Percentiles rank a stretch among this genome's conserved stretches.
Evolutionary conservation across 1,139 yeast species (phyloP).

Genomic region (Hansenula sp.): DNA sequence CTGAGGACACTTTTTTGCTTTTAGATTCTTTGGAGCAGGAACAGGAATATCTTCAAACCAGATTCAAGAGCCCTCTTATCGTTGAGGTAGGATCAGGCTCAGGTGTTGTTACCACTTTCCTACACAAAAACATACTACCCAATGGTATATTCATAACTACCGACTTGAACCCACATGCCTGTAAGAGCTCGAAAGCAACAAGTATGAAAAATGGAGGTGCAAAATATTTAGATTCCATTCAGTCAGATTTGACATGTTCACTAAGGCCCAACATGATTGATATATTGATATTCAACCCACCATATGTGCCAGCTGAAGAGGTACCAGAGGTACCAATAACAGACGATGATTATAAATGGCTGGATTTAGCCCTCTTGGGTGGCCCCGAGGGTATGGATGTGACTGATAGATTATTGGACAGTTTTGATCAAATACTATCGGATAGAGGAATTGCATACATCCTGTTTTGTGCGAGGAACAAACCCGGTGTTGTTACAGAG

Average conservation of each 20-base stretch:
- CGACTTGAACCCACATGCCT: slow-evolving; percentile 79
- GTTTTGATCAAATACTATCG: slow-evolving; percentile 45
- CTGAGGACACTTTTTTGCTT: slow-evolving; percentile 84
- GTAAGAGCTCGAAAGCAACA: slow-evolving; percentile 51
- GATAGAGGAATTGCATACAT: slow-evolving; percentile 74
- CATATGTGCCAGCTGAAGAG: slow-evolving; percentile 85
- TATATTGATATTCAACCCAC: slow-evolving; percentile 83
- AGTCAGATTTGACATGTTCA: slow-evolving; percentile 53
- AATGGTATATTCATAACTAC: slow-evolving; percentile 57
- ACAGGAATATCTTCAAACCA: slow-evolving; percentile 33
- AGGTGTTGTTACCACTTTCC: slow-evolving; percentile 79
- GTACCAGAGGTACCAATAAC: slow-evolving; percentile 47
- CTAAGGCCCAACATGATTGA: slow-evolving; percentile 53
- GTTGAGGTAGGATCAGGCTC: slow-evolving; percentile 93
- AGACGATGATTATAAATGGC: slow-evolving; percentile 57
- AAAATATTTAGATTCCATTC: slow-evolving; percentile 47
- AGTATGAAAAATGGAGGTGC: slow-evolving; percentile 41
- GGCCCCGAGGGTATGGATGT: slow-evolving; percentile 88
- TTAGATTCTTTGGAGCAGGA: slow-evolving; percentile 76
- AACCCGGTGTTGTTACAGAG: slow-evolving; percentile 57
- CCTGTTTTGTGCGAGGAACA: slow-evolving; percentile 80
- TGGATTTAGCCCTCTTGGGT: slow-evolving; percentile 85
- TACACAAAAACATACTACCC: slow-evolving; percentile 50
- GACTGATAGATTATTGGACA: slow-evolving; percentile 59
- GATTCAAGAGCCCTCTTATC: slow-evolving; percentile 43